Evolutionary conservation across 2,329 filamentous ascomycete genomes (phyloP).

Genomic region (Penicillium olsonii): DNA sequence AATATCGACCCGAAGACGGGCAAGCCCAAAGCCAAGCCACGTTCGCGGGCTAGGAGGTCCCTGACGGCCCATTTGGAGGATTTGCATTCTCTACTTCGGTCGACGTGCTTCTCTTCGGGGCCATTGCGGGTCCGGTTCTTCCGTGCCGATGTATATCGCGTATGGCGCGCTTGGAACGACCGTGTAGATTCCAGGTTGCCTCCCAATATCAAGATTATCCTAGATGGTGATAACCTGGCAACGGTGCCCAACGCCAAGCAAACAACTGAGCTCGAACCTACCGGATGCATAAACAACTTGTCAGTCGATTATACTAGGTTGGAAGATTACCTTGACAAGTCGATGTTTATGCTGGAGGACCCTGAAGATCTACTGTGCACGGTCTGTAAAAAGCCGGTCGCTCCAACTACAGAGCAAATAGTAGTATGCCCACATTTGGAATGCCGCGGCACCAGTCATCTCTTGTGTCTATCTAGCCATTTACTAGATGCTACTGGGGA

Average conservation of each 20-base stretch:
- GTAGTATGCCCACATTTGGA: constrained; percentile 53
- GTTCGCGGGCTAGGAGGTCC: constrained; percentile 55
- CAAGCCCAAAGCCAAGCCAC: constrained; percentile 37
- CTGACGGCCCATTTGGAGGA: constrained; percentile 74
- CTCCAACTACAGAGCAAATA: constrained; percentile 42
- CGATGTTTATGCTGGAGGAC: constrained; percentile 44
- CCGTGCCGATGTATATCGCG: constrained; percentile 63
- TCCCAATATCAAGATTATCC: constrained; percentile 54
- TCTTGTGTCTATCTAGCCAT: constrained; percentile 56
- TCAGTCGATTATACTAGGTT: constrained; percentile 56
- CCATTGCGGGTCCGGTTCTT: constrained; percentile 83
- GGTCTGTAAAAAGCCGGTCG: constrained; percentile 50
- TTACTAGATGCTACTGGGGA: constrained; percentile 50
- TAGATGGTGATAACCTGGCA: constrained; percentile 47
- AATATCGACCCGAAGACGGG: constrained; percentile 40
- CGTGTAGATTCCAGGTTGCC: constrained; percentile 52
- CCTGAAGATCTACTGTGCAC: constrained; percentile 45
- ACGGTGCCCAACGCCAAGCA: not conserved
- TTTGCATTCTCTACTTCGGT: constrained; percentile 75
- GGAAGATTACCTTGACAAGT: constrained; percentile 56
- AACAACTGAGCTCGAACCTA: constrained; percentile 24
- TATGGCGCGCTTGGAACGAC: constrained; percentile 65
- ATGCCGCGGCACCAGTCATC: constrained; percentile 55
- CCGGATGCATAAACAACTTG: constrained; percentile 47
- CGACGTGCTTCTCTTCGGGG: constrained; percentile 79